A percentile compares a stretch with the other conserved stretches of the same genome.
phyloP scores from a whole-genome alignment of 2,329 filamentous ascomycete species.

The Botryotinia calthae region DNA sequence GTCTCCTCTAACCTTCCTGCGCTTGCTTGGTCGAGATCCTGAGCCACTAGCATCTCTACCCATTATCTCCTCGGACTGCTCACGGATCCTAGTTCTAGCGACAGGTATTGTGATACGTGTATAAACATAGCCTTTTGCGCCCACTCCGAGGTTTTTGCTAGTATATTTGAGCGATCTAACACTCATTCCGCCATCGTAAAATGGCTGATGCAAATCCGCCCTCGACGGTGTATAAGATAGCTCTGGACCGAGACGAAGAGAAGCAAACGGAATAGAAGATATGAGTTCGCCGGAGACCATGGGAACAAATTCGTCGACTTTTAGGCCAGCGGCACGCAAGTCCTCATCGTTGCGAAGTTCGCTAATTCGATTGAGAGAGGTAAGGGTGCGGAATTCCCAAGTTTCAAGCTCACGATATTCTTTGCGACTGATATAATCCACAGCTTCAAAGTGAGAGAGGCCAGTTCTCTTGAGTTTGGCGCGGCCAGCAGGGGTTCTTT shows the following conservation, averaged over 20 bases:
- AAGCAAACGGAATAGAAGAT: constrained; percentile 33
- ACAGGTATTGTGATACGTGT: neutral
- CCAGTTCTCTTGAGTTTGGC: neutral
- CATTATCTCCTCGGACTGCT: neutral
- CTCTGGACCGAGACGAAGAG: constrained; percentile 33
- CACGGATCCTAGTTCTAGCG: neutral
- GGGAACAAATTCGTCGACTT: constrained; percentile 24
- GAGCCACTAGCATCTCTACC: neutral
- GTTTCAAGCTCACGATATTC: constrained; percentile 20
- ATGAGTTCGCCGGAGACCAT: constrained; percentile 29
- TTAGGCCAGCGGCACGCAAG: constrained; percentile 30
- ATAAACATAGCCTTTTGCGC: neutral
- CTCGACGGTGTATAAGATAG: neutral
- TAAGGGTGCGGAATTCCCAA: constrained; percentile 32
- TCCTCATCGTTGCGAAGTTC: constrained; percentile 36
- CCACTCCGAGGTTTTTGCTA: neutral
- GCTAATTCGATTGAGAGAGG: constrained; percentile 30
- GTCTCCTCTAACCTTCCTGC: neutral
- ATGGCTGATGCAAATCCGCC: neutral
- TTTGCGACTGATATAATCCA: constrained; percentile 9
- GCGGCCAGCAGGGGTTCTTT: neutral
- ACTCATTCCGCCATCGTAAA: constrained; percentile 3
- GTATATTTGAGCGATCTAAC: constrained; percentile 10
- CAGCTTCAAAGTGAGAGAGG: neutral
- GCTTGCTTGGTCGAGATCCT: neutral